phyloP scores from a whole-genome alignment of 148 eudicot genomes.

The Silene latifolia region DNA sequence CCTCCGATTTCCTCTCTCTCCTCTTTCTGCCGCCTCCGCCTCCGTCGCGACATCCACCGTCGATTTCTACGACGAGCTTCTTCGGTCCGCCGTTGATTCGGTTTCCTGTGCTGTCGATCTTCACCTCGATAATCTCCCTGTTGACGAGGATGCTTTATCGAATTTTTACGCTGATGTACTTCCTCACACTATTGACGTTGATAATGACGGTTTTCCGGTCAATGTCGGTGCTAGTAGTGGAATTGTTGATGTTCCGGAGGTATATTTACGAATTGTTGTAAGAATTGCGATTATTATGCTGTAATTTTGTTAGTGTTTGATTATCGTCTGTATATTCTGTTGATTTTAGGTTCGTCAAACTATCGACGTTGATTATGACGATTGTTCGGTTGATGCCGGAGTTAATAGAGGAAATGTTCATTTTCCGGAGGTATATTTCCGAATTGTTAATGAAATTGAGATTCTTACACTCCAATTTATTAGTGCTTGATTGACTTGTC shows the following conservation, averaged over 20 bases:
- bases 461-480: background rate
- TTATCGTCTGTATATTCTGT: background rate
- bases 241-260: constrained; percentile 19
- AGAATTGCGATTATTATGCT: background rate
- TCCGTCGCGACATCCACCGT: background rate
- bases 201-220: constrained; percentile 15
- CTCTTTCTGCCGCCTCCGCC: constrained; percentile 27
- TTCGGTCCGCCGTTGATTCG: constrained; percentile 34
- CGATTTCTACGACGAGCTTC: constrained; percentile 19
- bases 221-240: background rate
- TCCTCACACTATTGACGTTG: constrained; percentile 39
- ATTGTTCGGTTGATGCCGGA: background rate
- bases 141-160: constrained; percentile 44
- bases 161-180: constrained; percentile 63
- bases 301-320: background rate
- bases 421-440: constrained; percentile 18
- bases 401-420: background rate
- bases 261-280: background rate
- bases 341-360: constrained; percentile 35
- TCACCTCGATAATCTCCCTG: constrained; percentile 36
- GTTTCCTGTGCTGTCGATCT: constrained; percentile 21
- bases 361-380: constrained; percentile 23
- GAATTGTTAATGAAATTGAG: background rate
- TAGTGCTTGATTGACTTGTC: background rate
- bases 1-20: constrained; percentile 55